Base-by-base conservation (phyloP, 2,329 filamentous ascomycete species). In the Exserohilum turcica region DNA sequence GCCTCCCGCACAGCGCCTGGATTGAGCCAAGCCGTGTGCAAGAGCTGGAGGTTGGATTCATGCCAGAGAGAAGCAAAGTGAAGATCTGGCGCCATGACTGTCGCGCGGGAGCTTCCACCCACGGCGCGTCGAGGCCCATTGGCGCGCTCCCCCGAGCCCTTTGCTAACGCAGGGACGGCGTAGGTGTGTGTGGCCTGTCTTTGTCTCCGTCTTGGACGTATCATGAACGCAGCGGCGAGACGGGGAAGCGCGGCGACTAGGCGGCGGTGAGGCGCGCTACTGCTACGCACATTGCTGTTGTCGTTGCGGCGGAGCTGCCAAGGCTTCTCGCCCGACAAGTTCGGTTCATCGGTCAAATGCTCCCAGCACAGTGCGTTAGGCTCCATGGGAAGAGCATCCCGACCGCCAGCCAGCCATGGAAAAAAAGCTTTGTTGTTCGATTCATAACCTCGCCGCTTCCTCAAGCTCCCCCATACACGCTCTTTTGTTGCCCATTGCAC, bases 311-410 rank as follows among this genome's bases (percentile, higher is more conserved):
- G 38, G 6, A 21, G 12, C 5, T n/a, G 59, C 57, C 59, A 62
- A 56, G 54, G 9, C 28, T 57, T 62, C 54, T 62, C 59, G 59
- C 57, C 59, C 59, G 57, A 59, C 8, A 27, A 13, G 2, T 24
- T 54, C 59, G 59, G 59, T 21, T 29, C 52, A 46, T 62, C 59
- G 59, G 51, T 33, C 21, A 33, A 28, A 53, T 32, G 35, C 37
- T 37, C 43, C 31, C 32, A 39, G 43, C 42, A 51, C 31, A 48
- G 32, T 52, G 47, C 47, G 47, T 40, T 39, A 45, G 18, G 51
- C 46, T 46, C 40, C 27, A 47, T 42, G 44, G 38, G 39, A 48
- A 56, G 44, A 36, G 37, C 10, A 24, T 43, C 19, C 39, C 32
- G 24, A 47, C n/a, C 27, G 37, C 31, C 18, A 24, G 21, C 21